These are phyloP conservation scores for Dryas octopetala DNA, from an alignment of 306 rosid species.

Conservation along the genomic window DNA sequence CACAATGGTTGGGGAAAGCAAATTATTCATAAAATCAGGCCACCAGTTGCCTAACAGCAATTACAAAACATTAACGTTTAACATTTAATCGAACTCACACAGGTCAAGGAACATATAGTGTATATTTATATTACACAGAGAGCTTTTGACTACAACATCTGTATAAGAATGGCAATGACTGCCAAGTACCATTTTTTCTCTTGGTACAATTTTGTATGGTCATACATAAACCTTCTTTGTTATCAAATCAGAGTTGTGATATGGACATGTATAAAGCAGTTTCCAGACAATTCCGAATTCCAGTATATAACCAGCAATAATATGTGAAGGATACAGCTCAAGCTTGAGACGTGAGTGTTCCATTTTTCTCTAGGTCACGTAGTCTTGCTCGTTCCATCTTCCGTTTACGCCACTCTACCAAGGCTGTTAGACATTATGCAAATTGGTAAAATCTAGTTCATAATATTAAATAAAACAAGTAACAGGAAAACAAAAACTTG, in stretches of 20 bases:
- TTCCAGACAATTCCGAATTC: constrained; percentile 2
- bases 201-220: not conserved
- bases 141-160: not conserved
- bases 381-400: constrained; percentile 94
- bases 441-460: constrained; percentile 17
- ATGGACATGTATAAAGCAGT: constrained; percentile 6
- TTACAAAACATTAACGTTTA: not conserved
- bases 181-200: not conserved
- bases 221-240: not conserved
- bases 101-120: not conserved
- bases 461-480: too few species aligned
- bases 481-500: not conserved
- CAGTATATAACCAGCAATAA: not conserved
- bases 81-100: not conserved
- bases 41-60: not conserved
- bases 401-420: constrained; percentile 97
- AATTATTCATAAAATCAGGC: not conserved
- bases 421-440: constrained; percentile 55
- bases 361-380: constrained; percentile 81
- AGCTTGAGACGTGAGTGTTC: constrained; percentile 54
- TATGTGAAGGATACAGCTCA: constrained; percentile 19
- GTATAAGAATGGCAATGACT: not conserved
- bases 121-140: not conserved
- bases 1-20: not conserved
- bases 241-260: not conserved